These are phyloP conservation scores for Nemania bipapillata DNA, from an alignment of 2,329 filamentous ascomycete species.

Conservation along the genomic window DNA sequence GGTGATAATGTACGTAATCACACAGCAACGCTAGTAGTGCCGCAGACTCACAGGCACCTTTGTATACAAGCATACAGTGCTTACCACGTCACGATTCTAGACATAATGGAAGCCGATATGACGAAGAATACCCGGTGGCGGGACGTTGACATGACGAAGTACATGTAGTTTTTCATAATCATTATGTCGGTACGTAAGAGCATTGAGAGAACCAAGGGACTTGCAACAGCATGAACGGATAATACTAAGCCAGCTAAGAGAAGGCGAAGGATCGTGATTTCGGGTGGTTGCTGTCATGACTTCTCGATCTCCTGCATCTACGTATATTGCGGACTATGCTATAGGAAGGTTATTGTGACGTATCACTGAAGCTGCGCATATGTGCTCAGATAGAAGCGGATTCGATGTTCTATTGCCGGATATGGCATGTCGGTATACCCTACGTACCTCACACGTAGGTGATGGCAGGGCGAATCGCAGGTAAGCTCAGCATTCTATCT, in stretches of 20 bases:
- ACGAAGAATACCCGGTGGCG: not conserved
- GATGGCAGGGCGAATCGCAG: not conserved
- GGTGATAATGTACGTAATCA: not conserved
- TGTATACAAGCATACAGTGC: not conserved
- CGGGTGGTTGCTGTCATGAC: conserved; percentile 31
- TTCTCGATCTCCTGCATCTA: conserved; percentile 23
- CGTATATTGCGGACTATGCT: not conserved
- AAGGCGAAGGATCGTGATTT: conserved; percentile 33
- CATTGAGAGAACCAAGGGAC: not conserved
- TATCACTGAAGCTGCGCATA: conserved; percentile 19
- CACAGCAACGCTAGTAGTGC: not conserved
- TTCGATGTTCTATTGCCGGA: not conserved
- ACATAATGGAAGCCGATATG: not conserved
- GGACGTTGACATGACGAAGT: conserved; percentile 14
- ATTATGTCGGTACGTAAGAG: not conserved
- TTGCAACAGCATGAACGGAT: not conserved
- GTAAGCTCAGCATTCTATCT: not conserved
- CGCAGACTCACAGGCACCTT: not conserved
- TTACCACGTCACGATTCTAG: not conserved
- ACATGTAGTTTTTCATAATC: conserved; percentile 1
- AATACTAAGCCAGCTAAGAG: not conserved
- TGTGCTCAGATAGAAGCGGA: not conserved
- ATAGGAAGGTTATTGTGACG: conserved; percentile 5
- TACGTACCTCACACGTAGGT: too few relatives aligned
- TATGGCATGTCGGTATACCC: too few relatives aligned